A percentile compares a stretch with the other conserved stretches of the same genome.
phyloP scores from a whole-genome alignment of 371 early-diverging fungal species.

The Umbelopsis sp. region DNA sequence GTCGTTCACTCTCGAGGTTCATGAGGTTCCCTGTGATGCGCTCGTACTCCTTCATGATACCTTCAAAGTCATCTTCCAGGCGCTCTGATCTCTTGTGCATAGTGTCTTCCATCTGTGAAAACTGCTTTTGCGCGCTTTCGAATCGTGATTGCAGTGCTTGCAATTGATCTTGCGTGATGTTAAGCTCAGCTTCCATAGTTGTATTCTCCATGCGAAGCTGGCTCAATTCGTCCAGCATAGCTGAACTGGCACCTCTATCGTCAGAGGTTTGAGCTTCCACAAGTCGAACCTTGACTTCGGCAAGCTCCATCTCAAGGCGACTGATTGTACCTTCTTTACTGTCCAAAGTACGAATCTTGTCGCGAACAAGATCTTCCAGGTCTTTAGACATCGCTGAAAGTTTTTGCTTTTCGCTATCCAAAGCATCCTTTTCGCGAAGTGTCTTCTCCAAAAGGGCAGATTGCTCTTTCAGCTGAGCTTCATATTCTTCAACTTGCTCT shows the following conservation, averaged over 20 bases:
- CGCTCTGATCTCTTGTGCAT: slow-evolving; percentile 33
- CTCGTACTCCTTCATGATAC: slow-evolving; percentile 51
- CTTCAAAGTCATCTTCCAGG: slow-evolving; percentile 45
- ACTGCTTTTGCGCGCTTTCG: slow-evolving; percentile 9
- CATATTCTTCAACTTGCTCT: slow-evolving; percentile 49
- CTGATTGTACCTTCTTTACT: slow-evolving; percentile 42
- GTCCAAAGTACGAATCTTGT: slow-evolving; percentile 43
- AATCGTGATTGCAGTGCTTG: slow-evolving; percentile 17
- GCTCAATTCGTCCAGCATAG: slow-evolving; percentile 15
- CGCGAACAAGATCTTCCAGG: slow-evolving; percentile 43
- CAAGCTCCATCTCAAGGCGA: slow-evolving; percentile 33
- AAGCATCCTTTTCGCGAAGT: slow-evolving; percentile 27
- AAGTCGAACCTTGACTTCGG: slow-evolving; percentile 7
- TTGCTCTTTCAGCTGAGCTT: slow-evolving; percentile 51
- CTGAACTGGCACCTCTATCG: neutral
- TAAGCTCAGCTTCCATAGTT: slow-evolving; percentile 18
- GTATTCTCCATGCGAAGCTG: slow-evolving; percentile 1
- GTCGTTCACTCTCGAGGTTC: slow-evolving; percentile 49
- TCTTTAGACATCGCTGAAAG: slow-evolving; percentile 36
- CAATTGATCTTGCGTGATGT: slow-evolving; percentile 17
- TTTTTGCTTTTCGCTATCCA: slow-evolving; percentile 38
- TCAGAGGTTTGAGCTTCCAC: slow-evolving; percentile 15
- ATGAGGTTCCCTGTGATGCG: slow-evolving; percentile 51
- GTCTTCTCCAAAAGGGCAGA: slow-evolving; percentile 44
- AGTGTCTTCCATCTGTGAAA: neutral